Conservation (phyloP, 495 filamentous ascomycete species). For the Penicillium arizonense region DNA sequence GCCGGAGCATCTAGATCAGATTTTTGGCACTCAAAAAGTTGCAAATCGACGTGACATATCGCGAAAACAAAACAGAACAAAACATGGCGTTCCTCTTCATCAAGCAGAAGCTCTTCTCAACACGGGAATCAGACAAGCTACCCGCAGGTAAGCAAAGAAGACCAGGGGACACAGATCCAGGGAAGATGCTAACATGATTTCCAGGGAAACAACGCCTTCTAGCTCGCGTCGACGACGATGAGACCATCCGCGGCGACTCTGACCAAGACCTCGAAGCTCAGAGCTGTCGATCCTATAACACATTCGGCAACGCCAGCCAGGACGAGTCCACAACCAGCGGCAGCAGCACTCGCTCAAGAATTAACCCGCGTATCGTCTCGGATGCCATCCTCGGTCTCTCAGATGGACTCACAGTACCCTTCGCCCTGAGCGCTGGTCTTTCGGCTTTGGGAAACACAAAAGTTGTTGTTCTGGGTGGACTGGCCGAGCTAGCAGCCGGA, state of each 20-base stretch:
- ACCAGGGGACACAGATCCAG: neutral
- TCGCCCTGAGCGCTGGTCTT: constrained; percentile 55
- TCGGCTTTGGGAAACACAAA: constrained; percentile 53
- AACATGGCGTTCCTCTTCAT: constrained; percentile 44
- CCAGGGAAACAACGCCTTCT: constrained; percentile 42
- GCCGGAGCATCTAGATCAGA: too few species aligned
- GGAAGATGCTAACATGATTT: constrained; percentile 3
- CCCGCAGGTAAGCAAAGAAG: constrained; percentile 17
- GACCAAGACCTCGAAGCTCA: constrained; percentile 40
- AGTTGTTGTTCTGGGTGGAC: constrained; percentile 52
- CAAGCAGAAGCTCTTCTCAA: constrained; percentile 43
- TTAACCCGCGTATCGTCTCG: constrained; percentile 53
- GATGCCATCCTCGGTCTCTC: constrained; percentile 61
- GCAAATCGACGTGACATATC: neutral
- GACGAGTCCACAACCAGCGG: constrained; percentile 27
- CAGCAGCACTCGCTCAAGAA: constrained; percentile 34
- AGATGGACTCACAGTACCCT: constrained; percentile 58
- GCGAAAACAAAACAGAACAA: neutral
- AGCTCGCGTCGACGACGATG: constrained; percentile 26
- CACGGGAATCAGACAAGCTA: constrained; percentile 14
- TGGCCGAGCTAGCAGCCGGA: constrained; percentile 55
- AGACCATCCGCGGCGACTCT: constrained; percentile 26
- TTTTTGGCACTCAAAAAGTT: neutral
- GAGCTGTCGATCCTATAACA: constrained; percentile 34
- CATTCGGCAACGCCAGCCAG: constrained; percentile 30